Percentiles rank a stretch among this genome's conserved stretches.
phyloP scores from a whole-genome alignment of 805 yeast species.

The Sugiyamaella boreocaroliniensis region DNA sequence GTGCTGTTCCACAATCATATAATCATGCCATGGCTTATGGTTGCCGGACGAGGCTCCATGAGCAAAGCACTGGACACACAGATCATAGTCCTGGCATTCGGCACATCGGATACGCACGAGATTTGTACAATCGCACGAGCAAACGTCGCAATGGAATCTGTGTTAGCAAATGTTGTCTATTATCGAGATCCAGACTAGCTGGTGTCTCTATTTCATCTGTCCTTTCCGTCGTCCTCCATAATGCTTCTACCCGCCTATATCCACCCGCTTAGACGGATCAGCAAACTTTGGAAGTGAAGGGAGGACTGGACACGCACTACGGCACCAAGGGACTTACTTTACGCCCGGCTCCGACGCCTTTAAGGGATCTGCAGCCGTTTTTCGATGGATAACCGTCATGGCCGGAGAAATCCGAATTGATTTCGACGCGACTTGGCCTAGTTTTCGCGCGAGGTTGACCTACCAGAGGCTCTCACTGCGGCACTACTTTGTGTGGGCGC shows the following conservation, averaged over 20 bases:
- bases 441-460: not conserved
- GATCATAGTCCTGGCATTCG: slow-evolving; percentile 83
- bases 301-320: not conserved
- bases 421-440: not conserved
- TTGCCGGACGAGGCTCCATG: slow-evolving; percentile 71
- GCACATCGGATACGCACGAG: slow-evolving; percentile 90
- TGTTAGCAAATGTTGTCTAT: not conserved
- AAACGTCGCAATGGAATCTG: slow-evolving; percentile 66
- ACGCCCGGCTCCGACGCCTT: slow-evolving; percentile 34
- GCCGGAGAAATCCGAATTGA: not conserved
- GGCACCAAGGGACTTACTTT: slow-evolving; percentile 24
- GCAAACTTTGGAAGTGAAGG: not conserved
- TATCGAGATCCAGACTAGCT: too few species aligned
- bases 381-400: slow-evolving; percentile 35
- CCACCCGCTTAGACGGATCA: not conserved
- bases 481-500: not conserved
- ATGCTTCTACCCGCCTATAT: not conserved
- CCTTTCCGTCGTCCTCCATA: too few species aligned
- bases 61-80: slow-evolving; percentile 97
- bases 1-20: slow-evolving; percentile 86
- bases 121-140: slow-evolving; percentile 93
- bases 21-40: slow-evolving; percentile 93
- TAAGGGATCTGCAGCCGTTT: slow-evolving; percentile 28
- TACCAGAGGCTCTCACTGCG: not conserved
- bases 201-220: too few species aligned